These are phyloP conservation scores for Beauveria bassiana DNA, from an alignment of 2,329 filamentous ascomycete species.

Conservation along the genomic window DNA sequence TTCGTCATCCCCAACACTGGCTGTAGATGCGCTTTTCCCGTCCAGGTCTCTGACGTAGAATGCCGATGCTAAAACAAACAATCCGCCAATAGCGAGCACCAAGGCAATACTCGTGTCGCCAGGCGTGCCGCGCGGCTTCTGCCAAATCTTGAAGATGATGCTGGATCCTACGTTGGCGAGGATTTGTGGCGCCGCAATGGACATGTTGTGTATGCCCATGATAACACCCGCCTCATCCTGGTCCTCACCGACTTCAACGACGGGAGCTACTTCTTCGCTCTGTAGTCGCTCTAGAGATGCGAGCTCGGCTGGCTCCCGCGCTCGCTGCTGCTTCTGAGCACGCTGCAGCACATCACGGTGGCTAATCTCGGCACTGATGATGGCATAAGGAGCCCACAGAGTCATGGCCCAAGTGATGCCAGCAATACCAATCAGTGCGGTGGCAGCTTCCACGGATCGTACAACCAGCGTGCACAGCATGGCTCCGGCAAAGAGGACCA, in stretches of 20 bases:
- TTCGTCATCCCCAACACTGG: slow-evolving; percentile 28
- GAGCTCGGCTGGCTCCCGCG: neutral
- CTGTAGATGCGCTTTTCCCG: slow-evolving; percentile 44
- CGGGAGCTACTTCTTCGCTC: neutral
- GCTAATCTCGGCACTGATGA: slow-evolving; percentile 88
- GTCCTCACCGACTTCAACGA: slow-evolving; percentile 43
- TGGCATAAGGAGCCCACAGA: slow-evolving; percentile 90
- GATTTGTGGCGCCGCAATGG: slow-evolving; percentile 85
- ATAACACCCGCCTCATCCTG: slow-evolving; percentile 81
- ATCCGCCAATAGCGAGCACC: slow-evolving; percentile 76
- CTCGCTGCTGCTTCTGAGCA: slow-evolving; percentile 23
- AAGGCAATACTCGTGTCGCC: slow-evolving; percentile 84
- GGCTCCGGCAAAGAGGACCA: slow-evolving; percentile 72
- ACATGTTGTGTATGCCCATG: slow-evolving; percentile 91
- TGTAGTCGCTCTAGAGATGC: neutral
- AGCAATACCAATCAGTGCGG: slow-evolving; percentile 68
- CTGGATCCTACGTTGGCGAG: slow-evolving; percentile 80
- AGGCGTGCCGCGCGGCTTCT: slow-evolving; percentile 77
- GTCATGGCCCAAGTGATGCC: slow-evolving; percentile 90
- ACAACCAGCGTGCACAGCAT: slow-evolving; percentile 84
- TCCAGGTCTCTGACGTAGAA: slow-evolving; percentile 61
- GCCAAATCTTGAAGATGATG: slow-evolving; percentile 73
- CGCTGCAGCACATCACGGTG: slow-evolving; percentile 60
- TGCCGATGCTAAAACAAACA: slow-evolving; percentile 69
- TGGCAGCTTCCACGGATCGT: slow-evolving; percentile 61